Conservation (phyloP, 352 stramenopile genomes). For the Phytophthora palmivora region DNA sequence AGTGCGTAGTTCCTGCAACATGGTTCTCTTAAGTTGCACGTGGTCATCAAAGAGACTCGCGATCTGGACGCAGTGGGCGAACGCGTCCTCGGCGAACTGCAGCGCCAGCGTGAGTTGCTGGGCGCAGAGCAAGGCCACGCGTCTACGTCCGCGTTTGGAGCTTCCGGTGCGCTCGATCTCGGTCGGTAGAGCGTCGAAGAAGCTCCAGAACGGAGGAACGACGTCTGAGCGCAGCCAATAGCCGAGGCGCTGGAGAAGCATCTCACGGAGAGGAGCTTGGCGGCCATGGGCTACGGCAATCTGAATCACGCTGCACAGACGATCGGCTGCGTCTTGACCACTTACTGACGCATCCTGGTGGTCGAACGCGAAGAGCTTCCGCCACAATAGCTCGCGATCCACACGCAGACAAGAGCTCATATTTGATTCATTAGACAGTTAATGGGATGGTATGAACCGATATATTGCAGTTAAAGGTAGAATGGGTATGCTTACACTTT, state of each 20-base stretch:
- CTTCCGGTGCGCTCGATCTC: conserved; percentile 15
- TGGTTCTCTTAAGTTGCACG: conserved; percentile 29
- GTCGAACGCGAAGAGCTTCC: conserved; percentile 76
- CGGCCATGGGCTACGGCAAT: conserved; percentile 33
- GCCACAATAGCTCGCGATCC: conserved; percentile 68
- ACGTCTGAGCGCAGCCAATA: conserved; percentile 76
- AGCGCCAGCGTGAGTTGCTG: conserved; percentile 76
- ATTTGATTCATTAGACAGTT: no score
- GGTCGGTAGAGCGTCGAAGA: conserved; percentile 44
- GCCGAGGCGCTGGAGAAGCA: conserved; percentile 66
- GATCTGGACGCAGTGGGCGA: conserved; percentile 72
- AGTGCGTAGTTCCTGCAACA: conserved; percentile 58
- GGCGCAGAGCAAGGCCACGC: conserved; percentile 55
- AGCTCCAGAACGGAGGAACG: conserved; percentile 68
- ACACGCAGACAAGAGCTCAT: no score
- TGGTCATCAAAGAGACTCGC: conserved; percentile 61
- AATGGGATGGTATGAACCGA: no score
- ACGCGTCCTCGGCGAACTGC: conserved; percentile 77
- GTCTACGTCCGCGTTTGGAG: conserved; percentile 34
- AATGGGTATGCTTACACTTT: no score
- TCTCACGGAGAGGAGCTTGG: conserved; percentile 57
- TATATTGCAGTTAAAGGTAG: no score
- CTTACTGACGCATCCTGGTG: conserved; percentile 12
- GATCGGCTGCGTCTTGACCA: conserved; percentile 25
- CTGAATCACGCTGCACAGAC: conserved; percentile 46